phyloP scores from a whole-genome alignment of 2,329 filamentous ascomycete species.

The Rutstroemia sp. region DNA sequence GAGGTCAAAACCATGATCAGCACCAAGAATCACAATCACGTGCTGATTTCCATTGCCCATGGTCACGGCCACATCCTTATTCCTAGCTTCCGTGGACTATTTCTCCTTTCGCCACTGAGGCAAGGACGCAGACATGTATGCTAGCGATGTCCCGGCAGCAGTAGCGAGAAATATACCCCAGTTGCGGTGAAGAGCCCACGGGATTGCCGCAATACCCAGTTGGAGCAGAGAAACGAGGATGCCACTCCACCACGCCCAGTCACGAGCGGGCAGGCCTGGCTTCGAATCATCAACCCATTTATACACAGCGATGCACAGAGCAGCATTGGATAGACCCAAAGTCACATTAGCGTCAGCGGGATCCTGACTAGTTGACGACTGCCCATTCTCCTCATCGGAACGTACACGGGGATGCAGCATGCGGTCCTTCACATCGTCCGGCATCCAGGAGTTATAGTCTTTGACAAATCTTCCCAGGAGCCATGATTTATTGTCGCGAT shows the following conservation, averaged over 20 bases:
- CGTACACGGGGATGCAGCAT: not conserved
- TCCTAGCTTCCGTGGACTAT: not conserved
- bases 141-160: slow-evolving; percentile 32
- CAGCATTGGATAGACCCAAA: no score
- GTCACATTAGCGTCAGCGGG: no score
- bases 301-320: no score
- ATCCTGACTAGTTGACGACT: no score
- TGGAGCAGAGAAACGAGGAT: slow-evolving; percentile 14
- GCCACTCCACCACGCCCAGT: slow-evolving; percentile 16
- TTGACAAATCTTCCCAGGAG: slow-evolving; percentile 36
- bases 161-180: slow-evolving; percentile 34
- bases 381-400: not conserved
- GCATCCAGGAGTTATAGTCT: slow-evolving; percentile 24
- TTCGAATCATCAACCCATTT: not conserved
- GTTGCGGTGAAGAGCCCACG: slow-evolving; percentile 6
- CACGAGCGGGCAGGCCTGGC: not conserved
- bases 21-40: slow-evolving; percentile 33
- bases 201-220: slow-evolving; percentile 15
- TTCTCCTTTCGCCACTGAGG: slow-evolving; percentile 39
- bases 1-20: slow-evolving; percentile 32
- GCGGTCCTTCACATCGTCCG: not conserved
- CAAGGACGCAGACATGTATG: slow-evolving; percentile 30
- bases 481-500: slow-evolving; percentile 35
- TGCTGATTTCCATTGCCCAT: slow-evolving; percentile 20
- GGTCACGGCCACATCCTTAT: not conserved